A percentile compares a stretch with the other conserved stretches of the same genome.
Evolutionary conservation across 2,329 filamentous ascomycete genomes (phyloP).

Genomic region (Trichoderma sp.): DNA sequence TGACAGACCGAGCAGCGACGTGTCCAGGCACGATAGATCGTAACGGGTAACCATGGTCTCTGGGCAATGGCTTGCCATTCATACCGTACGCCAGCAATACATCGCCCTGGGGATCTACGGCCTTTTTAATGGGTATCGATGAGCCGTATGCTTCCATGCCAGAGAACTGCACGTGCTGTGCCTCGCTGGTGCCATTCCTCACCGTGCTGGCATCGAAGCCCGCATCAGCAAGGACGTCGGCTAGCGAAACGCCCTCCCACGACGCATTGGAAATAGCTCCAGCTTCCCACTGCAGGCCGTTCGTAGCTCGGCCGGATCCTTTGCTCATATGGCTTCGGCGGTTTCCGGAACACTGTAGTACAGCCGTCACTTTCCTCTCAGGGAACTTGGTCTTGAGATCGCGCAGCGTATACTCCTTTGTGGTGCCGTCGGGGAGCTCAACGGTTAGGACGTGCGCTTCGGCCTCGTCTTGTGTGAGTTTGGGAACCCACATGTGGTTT

Average conservation of each 20-base stretch:
- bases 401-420: slow-evolving; percentile 55
- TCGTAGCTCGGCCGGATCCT: slow-evolving; percentile 50
- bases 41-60: slow-evolving; percentile 68
- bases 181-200: slow-evolving; percentile 43
- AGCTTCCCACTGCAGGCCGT: slow-evolving; percentile 62
- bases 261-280: slow-evolving; percentile 64
- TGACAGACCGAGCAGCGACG: slow-evolving; percentile 69
- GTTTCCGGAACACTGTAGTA: slow-evolving; percentile 65
- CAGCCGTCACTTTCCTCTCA: slow-evolving; percentile 56
- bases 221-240: slow-evolving; percentile 60
- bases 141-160: slow-evolving; percentile 64
- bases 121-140: slow-evolving; percentile 63
- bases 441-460: slow-evolving; percentile 54
- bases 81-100: slow-evolving; percentile 69
- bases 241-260: slow-evolving; percentile 61
- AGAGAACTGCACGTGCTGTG: slow-evolving; percentile 60
- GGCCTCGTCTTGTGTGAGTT: slow-evolving; percentile 44
- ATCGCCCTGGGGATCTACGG: slow-evolving; percentile 63
- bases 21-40: slow-evolving; percentile 66
- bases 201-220: slow-evolving; percentile 52
- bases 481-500: slow-evolving; percentile 67
- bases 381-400: slow-evolving; percentile 59
- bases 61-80: slow-evolving; percentile 66
- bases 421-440: slow-evolving; percentile 59
- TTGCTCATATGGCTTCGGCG: slow-evolving; percentile 62